phyloP scores from a whole-genome alignment of 495 filamentous ascomycete species.

The Aspergillus steynii region DNA sequence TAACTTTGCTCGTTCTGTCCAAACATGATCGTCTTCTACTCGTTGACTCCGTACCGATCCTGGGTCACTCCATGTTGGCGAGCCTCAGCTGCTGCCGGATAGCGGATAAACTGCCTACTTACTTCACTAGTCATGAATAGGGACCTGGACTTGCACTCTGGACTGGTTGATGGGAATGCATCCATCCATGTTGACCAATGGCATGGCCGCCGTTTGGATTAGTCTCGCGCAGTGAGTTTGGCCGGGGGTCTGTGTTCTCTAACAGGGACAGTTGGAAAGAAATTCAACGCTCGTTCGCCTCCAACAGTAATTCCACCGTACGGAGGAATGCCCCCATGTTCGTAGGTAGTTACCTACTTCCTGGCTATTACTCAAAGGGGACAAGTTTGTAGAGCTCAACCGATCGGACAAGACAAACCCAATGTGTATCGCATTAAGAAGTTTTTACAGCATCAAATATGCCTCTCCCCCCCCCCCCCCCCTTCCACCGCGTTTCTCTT shows the following conservation, averaged over 20 bases:
- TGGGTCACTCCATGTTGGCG: too few relatives aligned
- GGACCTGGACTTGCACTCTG: too few relatives aligned
- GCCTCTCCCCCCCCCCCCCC: too few relatives aligned
- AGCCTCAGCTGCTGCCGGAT: too few relatives aligned
- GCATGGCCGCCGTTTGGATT: background rate
- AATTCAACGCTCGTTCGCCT: background rate
- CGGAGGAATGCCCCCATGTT: too few relatives aligned
- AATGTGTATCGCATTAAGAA: too few relatives aligned
- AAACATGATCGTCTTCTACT: background rate
- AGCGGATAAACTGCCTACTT: too few relatives aligned
- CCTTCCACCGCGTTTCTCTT: background rate
- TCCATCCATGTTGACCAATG: background rate
- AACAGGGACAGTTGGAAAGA: conserved; percentile 2
- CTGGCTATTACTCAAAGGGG: background rate
- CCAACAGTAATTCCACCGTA: too few relatives aligned
- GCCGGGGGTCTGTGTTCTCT: conserved; percentile 16
- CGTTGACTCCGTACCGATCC: background rate
- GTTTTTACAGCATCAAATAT: too few relatives aligned
- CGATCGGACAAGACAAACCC: too few relatives aligned
- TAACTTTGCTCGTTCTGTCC: background rate
- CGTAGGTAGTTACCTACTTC: too few relatives aligned
- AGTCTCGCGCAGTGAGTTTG: background rate
- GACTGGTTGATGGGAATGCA: background rate
- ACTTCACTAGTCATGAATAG: too few relatives aligned
- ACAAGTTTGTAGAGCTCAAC: background rate